Evolutionary conservation across 1,139 yeast species (phyloP), one percentile per base, ranked within the genome.

Genomic region (Yamadazyma friedrichii): DNA sequence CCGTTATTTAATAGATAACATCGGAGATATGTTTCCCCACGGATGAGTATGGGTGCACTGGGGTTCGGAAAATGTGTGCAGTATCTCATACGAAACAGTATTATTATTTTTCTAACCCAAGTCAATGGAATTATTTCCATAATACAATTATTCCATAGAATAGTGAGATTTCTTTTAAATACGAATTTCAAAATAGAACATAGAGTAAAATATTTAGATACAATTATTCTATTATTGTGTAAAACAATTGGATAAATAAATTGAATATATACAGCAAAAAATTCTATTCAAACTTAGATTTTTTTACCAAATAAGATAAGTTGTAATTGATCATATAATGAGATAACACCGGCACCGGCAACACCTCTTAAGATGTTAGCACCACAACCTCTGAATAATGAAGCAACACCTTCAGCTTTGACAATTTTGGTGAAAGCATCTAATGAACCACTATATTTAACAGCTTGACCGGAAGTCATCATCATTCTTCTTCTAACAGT

Each of bases 301-400:
- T 72, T 72, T 66, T 72, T 71, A 65, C 77, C 78, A 61, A 72
- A 69, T 44, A 72, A 28, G 64, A 72, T 64, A 55, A 71, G 69
- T 62, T 72, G 78, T 60, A 72, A 68, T 64, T 72, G 77, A 64
- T 72, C 77, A 64, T 72, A 72, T 65, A 72, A 53, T 67, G 77
- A 72, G 64, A 72, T 70, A 54, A 72, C 77, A 70, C 76, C 76
- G 58, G 78, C 78, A 67, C 76, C 76, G 63, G 77, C 77, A 59
- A 72, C 76, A 72, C 78, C 78, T 71, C 77, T 72, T 64, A 72
- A 70, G 72, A 72, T 72, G 76, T 72, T 72, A 61, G 77, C 77
- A 69, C 73, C 74, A 62, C 77, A 71, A 65, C 78, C 78, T 69
- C 71, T 72, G 75, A 72, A 72, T 63, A 72, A 70, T 55, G 77